These are phyloP conservation scores for Penicillium waksmanii DNA, from an alignment of 495 filamentous ascomycete genomes.

Conservation along the genomic window DNA sequence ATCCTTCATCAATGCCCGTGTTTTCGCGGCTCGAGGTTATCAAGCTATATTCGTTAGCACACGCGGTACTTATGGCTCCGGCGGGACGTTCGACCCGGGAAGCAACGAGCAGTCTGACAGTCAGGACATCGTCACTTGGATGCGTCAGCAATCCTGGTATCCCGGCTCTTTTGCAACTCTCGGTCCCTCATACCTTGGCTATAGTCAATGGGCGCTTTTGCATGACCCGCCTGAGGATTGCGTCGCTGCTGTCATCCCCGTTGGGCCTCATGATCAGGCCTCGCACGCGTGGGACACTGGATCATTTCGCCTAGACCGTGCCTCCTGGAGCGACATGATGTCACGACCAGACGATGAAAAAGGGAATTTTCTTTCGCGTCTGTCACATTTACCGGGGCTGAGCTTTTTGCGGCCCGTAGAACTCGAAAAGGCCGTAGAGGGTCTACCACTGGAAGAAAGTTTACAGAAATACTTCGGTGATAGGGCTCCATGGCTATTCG, in stretches of 20 bases:
- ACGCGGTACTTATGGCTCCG: slow-evolving; percentile 33
- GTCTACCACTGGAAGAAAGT: slow-evolving; percentile 22
- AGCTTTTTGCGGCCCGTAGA: slow-evolving; percentile 18
- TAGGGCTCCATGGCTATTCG: slow-evolving; percentile 24
- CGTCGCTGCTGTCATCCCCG: slow-evolving; percentile 29
- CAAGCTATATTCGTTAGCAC: slow-evolving; percentile 35
- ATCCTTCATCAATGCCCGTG: slow-evolving; percentile 23
- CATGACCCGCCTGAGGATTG: slow-evolving; percentile 30
- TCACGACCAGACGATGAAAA: slow-evolving; percentile 10
- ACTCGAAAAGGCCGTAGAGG: slow-evolving; percentile 16
- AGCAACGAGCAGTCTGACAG: slow-evolving; percentile 28
- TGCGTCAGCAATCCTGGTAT: slow-evolving; percentile 40
- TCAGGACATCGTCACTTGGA: slow-evolving; percentile 38
- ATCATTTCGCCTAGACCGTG: slow-evolving; percentile 26
- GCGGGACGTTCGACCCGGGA: slow-evolving; percentile 23
- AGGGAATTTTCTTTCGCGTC: slow-evolving; percentile 13
- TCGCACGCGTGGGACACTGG: slow-evolving; percentile 30
- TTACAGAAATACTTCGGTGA: slow-evolving; percentile 24
- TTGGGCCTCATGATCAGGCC: slow-evolving; percentile 30
- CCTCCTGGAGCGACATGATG: slow-evolving; percentile 30
- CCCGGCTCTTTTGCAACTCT: slow-evolving; percentile 36
- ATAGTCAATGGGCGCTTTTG: slow-evolving; percentile 37
- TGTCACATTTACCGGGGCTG: slow-evolving; percentile 20
- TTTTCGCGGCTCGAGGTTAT: slow-evolving; percentile 37
- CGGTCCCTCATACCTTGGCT: slow-evolving; percentile 36